Evolutionary conservation across 345 rosid species (phyloP).

Genomic region (Stellera chamaejasme): DNA sequence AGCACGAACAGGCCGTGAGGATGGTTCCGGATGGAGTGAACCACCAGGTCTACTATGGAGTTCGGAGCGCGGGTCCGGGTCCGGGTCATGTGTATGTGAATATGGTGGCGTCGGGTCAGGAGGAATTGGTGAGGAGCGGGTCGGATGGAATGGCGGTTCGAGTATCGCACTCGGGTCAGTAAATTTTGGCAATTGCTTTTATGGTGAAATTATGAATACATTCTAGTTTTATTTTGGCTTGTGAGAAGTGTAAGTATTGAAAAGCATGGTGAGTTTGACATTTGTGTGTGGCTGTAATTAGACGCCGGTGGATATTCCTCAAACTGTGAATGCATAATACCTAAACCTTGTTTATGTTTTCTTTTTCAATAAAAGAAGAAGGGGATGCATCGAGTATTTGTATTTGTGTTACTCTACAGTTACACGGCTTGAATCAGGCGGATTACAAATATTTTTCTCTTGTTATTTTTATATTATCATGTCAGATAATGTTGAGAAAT

Average conservation of each 20-base stretch:
- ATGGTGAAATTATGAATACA: constrained; percentile 35
- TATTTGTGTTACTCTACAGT: too few species aligned
- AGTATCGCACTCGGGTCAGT: constrained; percentile 18
- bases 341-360: too few species aligned
- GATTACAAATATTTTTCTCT: background rate
- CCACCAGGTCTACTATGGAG: constrained; percentile 60
- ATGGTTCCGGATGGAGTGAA: constrained; percentile 38
- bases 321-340: too few species aligned
- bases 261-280: constrained; percentile 18
- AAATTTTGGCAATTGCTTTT: constrained; percentile 8
- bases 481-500: background rate
- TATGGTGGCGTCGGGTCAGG: constrained; percentile 46
- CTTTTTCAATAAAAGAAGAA: too few species aligned
- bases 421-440: background rate
- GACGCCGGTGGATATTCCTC: too few species aligned
- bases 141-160: constrained; percentile 40
- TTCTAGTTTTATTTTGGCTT: too few species aligned
- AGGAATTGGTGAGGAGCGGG: constrained; percentile 35
- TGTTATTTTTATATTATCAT: background rate
- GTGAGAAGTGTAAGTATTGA: too few species aligned
- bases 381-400: too few species aligned
- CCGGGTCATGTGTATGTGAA: constrained; percentile 39
- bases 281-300: background rate
- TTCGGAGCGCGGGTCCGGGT: constrained; percentile 39
- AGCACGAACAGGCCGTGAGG: constrained; percentile 21